Conservation (phyloP, 1,284 basidiomycete genomes). For the Coniferiporia sulphurascens region DNA sequence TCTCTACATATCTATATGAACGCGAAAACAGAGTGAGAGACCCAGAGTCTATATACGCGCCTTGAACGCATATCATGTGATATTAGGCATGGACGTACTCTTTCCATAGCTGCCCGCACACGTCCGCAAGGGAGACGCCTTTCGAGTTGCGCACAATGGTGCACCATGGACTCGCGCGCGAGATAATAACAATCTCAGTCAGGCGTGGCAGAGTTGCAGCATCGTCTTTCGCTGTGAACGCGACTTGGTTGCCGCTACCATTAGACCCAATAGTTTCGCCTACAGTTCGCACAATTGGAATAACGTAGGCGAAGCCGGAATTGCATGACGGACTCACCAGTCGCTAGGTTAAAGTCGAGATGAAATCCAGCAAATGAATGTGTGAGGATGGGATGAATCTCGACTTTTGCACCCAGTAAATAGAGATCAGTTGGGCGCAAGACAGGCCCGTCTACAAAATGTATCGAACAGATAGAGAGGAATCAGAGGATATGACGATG, state of each 20-base stretch:
- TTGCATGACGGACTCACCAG: constrained; percentile 37
- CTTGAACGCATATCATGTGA: not conserved
- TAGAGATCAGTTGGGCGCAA: constrained; percentile 67
- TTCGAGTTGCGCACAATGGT: constrained; percentile 66
- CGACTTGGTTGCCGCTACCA: constrained; percentile 52
- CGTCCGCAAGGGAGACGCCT: constrained; percentile 69
- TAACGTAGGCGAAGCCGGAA: not conserved
- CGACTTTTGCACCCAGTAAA: constrained; percentile 58
- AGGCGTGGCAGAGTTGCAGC: constrained; percentile 77
- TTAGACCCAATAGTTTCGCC: constrained; percentile 52
- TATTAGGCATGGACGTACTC: constrained; percentile 46
- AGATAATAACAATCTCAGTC: constrained; percentile 64
- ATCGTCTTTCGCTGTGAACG: constrained; percentile 64
- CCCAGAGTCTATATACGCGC: not conserved
- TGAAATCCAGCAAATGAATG: constrained; percentile 46
- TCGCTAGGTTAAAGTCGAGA: constrained; percentile 64
- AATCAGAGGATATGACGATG: no score
- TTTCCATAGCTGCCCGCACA: constrained; percentile 61
- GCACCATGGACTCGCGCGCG: constrained; percentile 70
- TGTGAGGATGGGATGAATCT: constrained; percentile 66
- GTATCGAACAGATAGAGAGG: not conserved
- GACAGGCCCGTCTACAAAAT: constrained; percentile 62
- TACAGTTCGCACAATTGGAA: not conserved
- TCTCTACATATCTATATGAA: constrained; percentile 2
- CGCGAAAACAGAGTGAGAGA: not conserved